Evolutionary conservation across 148 eudicot genomes (phyloP).

Genomic region (Vaccinium corymbosum): DNA sequence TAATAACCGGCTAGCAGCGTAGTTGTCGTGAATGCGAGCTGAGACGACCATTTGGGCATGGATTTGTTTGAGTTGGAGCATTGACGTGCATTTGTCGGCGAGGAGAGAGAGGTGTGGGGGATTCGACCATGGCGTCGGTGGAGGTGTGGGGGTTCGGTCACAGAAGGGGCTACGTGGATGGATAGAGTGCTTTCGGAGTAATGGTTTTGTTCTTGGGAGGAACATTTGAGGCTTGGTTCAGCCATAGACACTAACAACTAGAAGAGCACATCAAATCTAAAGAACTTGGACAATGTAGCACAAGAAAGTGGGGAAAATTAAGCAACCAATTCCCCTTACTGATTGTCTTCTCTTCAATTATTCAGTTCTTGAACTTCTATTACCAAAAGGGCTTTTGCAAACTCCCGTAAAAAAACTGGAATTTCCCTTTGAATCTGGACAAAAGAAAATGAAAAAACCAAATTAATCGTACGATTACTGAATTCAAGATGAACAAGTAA

Average conservation of each 20-base stretch:
- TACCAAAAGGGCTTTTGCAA: no score
- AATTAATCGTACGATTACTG: no score
- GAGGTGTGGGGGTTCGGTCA: background rate
- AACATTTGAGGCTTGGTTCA: constrained; percentile 15
- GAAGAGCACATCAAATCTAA: background rate
- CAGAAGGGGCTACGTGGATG: constrained; percentile 5
- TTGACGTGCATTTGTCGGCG: constrained; percentile 58
- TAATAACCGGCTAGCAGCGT: constrained; percentile 60
- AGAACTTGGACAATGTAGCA: background rate
- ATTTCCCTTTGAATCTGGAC: no score
- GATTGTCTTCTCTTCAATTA: no score
- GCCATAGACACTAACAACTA: background rate
- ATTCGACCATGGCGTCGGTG: constrained; percentile 1
- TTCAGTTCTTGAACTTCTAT: no score
- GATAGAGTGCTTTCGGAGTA: constrained; percentile 3
- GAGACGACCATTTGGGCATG: constrained; percentile 74
- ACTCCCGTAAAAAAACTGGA: no score
- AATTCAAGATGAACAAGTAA: no score
- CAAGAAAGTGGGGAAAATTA: no score
- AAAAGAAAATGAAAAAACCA: no score
- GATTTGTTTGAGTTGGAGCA: constrained; percentile 62
- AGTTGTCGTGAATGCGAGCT: constrained; percentile 51
- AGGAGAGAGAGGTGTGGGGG: constrained; percentile 38
- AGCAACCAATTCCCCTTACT: no score
- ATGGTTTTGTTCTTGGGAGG: constrained; percentile 19